Conservation (phyloP, 768 basidiomycete species). For the Mycena belliarum region DNA sequence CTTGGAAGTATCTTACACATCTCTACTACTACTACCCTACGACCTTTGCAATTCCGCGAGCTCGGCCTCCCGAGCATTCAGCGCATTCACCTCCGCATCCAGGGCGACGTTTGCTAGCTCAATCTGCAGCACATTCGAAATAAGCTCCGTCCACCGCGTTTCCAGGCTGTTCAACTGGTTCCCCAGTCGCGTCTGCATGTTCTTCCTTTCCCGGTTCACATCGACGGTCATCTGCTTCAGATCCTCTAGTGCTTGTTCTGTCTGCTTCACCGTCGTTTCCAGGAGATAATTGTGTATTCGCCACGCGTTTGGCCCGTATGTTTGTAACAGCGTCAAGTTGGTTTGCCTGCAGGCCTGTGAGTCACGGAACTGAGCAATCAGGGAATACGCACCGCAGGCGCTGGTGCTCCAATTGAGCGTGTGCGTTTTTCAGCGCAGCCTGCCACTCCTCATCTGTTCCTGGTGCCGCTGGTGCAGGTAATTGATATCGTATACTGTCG, state of each 20-base stretch:
- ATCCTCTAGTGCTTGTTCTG: conserved; percentile 74
- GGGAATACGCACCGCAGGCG: conserved; percentile 58
- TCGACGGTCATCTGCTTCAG: conserved; percentile 78
- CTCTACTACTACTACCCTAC: neutral
- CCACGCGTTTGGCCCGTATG: conserved; percentile 90
- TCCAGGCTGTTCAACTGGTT: conserved; percentile 80
- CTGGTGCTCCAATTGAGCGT: conserved; percentile 85
- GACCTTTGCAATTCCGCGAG: conserved; percentile 42
- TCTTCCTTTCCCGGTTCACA: conserved; percentile 88
- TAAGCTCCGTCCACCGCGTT: conserved; percentile 89
- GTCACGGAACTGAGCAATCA: neutral
- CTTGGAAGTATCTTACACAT: neutral
- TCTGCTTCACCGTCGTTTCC: conserved; percentile 71
- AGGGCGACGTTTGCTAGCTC: conserved; percentile 93
- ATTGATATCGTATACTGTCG: conserved; percentile 72
- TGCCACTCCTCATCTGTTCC: conserved; percentile 79
- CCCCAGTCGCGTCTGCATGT: conserved; percentile 80
- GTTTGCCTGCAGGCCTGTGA: conserved; percentile 56
- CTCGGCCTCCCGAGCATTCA: conserved; percentile 63
- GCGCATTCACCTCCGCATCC: conserved; percentile 72
- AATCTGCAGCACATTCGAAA: conserved; percentile 88
- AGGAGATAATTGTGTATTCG: conserved; percentile 87
- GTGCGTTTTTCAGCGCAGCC: conserved; percentile 71
- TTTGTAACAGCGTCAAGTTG: conserved; percentile 80
- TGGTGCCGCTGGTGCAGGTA: conserved; percentile 67